Evolutionary conservation across 2,329 filamentous ascomycete species (phyloP).

Genomic region (Sclerotinia nivalis): DNA sequence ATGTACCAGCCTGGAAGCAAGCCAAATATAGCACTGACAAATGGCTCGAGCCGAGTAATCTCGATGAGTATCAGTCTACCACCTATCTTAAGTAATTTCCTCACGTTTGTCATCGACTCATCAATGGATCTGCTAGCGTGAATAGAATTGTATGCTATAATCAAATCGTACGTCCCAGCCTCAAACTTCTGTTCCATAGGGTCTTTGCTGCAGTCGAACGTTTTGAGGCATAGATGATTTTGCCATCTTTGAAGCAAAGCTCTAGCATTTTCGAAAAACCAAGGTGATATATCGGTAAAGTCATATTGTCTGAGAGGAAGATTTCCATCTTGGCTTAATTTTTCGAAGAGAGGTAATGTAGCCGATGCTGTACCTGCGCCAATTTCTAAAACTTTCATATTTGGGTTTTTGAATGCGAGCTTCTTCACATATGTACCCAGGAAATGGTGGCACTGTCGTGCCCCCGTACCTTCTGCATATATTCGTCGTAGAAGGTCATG

Average conservation of each 20-base stretch:
- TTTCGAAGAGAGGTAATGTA: constrained; percentile 1
- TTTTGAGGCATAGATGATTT: constrained; percentile 2
- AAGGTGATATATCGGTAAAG: constrained; percentile 11
- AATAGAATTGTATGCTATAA: constrained; percentile 35
- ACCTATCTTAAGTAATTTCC: constrained; percentile 38
- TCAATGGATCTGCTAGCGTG: constrained; percentile 33
- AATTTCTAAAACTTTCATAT: constrained; percentile 40
- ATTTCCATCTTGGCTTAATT: not conserved
- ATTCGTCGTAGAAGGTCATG: not conserved
- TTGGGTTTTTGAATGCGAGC: constrained; percentile 30
- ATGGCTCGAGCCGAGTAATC: constrained; percentile 23
- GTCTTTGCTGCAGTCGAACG: constrained; percentile 41
- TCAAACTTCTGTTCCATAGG: constrained; percentile 42
- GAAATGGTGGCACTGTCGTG: not conserved
- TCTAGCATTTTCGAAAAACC: not conserved
- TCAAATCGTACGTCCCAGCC: constrained; percentile 36
- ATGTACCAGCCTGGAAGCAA: constrained; percentile 41
- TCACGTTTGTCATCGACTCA: constrained; percentile 34
- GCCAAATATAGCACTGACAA: constrained; percentile 37
- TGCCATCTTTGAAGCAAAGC: not conserved
- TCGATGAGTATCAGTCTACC: constrained; percentile 40
- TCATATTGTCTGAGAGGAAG: constrained; percentile 10
- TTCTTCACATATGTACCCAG: constrained; percentile 2
- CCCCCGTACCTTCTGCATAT: not conserved
- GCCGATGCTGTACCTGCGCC: constrained; percentile 26